Base-by-base conservation (phyloP, 2,329 filamentous ascomycete species). In the Huntiella moniliformis region DNA sequence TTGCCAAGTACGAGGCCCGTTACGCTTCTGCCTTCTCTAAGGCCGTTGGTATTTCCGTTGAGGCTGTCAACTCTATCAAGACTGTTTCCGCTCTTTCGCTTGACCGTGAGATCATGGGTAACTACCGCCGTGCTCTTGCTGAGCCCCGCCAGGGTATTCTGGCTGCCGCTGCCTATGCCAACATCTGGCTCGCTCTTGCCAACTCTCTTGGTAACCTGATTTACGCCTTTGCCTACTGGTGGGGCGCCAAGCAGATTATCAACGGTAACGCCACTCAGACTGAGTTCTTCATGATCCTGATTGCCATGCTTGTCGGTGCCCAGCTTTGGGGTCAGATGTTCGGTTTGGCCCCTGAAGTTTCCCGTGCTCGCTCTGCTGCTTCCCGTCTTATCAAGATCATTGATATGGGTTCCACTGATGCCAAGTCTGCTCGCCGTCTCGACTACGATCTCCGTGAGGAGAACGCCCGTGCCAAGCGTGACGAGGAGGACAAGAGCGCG, bases 211-310 rank as follows among this genome's bases (percentile, higher is more conserved):
- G 75, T 15, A 80, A 79, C 54, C 67, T 82, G 43, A 73, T 84
- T 18, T 82, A 85, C 54, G 77, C 79, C 0, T 70, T 87, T 45
- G 77, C 79, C 0, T 86, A 84, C 59, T 87, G 80, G 79, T 87
- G 81, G 79, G 81, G 81, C 3, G 70, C 79, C 0, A 78, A 73
- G 53, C 73, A 76, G 51, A 82, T 86, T 49, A 70, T 77, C 44
- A 66, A 69, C 37, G 79, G 80, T 4, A 63, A 73, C 47, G 79
- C 79, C 52, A 66, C 62, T 2, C 71, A 71, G 38, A 73, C 76
- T 31, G 70, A 80, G n/a, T 86, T 85, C 61, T 77, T 86, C 57
- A 79, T 82, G 53, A 77, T 86, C 5, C 66, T 84, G 3, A 68
- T 81, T 4, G 70, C 79, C 4, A 71, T 87, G 53, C 68, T 87